phyloP scores from a whole-genome alignment of 2,329 filamentous ascomycete species.

The Apiospora aurea region DNA sequence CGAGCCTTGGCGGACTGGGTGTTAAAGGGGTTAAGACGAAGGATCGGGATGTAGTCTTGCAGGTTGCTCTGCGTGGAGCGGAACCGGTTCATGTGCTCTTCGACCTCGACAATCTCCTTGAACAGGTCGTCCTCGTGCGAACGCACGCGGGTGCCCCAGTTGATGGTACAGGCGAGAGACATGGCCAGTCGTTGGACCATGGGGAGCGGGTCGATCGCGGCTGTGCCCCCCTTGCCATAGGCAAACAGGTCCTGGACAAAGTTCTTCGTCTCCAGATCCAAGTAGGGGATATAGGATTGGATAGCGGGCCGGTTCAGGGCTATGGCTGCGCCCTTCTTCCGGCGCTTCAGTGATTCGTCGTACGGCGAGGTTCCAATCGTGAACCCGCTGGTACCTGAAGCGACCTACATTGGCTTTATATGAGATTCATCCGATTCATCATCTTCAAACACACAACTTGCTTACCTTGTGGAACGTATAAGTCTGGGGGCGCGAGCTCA shows the following conservation, averaged over 20 bases:
- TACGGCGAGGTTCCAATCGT: conserved; percentile 74
- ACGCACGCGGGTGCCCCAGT: conserved; percentile 69
- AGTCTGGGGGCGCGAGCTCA: conserved; percentile 18
- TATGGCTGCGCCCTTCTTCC: conserved; percentile 69
- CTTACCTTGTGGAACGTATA: conserved; percentile 22
- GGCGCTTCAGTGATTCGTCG: conserved; percentile 68
- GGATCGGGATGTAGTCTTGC: conserved; percentile 66
- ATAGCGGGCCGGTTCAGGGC: conserved; percentile 71
- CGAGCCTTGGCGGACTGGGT: conserved; percentile 63
- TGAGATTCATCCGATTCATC: not conserved
- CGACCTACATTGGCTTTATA: conserved; percentile 40
- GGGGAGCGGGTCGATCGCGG: conserved; percentile 68
- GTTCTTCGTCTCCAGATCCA: conserved; percentile 68
- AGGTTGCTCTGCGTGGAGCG: conserved; percentile 66
- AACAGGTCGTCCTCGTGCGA: conserved; percentile 67
- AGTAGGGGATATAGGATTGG: conserved; percentile 65
- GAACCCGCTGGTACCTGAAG: conserved; percentile 70
- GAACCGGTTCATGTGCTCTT: conserved; percentile 66
- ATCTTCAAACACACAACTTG: not conserved
- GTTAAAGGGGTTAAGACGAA: conserved; percentile 67
- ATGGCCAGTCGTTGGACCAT: conserved; percentile 71
- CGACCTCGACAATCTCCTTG: conserved; percentile 67
- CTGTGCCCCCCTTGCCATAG: conserved; percentile 61
- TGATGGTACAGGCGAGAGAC: conserved; percentile 68
- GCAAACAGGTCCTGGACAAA: conserved; percentile 67